A percentile compares a stretch with the other conserved stretches of the same genome.
These are phyloP conservation scores for Hemerocallis citrina DNA, from an alignment of 106 monocot genomes.

Conservation along the genomic window DNA sequence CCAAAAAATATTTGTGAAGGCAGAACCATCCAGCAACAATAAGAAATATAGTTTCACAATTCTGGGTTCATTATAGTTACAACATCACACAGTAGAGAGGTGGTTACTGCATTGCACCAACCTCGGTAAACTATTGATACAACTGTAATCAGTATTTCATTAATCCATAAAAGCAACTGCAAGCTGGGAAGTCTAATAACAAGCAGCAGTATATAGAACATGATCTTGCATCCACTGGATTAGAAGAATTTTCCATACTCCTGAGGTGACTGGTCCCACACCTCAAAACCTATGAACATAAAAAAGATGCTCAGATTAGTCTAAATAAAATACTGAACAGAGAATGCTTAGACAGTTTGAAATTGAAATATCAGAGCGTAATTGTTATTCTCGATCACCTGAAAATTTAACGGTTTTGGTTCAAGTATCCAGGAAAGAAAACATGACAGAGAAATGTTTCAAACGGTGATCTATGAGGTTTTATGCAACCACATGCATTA, in stretches of 20 bases:
- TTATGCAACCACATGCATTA: too few species aligned
- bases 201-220: not conserved
- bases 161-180: not conserved
- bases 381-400: not conserved
- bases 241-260: slow-evolving; percentile 74
- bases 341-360: not conserved
- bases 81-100: not conserved
- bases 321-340: not conserved
- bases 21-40: not conserved
- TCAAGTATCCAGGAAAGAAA: not conserved
- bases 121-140: slow-evolving; percentile 5
- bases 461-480: too few species aligned
- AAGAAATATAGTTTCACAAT: not conserved
- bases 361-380: not conserved
- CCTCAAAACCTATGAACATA: slow-evolving; percentile 43
- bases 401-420: not conserved
- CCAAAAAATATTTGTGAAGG: not conserved
- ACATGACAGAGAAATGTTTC: not conserved
- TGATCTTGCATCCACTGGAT: not conserved
- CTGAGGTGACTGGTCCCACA: slow-evolving; percentile 57
- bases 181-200: not conserved
- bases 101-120: slow-evolving; percentile 2
- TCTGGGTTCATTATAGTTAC: not conserved
- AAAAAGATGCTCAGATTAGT: slow-evolving; percentile 6
- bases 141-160: slow-evolving; percentile 1